Conservation (phyloP, 805 yeast genomes). For the Cyberlindnera mycetangii region DNA sequence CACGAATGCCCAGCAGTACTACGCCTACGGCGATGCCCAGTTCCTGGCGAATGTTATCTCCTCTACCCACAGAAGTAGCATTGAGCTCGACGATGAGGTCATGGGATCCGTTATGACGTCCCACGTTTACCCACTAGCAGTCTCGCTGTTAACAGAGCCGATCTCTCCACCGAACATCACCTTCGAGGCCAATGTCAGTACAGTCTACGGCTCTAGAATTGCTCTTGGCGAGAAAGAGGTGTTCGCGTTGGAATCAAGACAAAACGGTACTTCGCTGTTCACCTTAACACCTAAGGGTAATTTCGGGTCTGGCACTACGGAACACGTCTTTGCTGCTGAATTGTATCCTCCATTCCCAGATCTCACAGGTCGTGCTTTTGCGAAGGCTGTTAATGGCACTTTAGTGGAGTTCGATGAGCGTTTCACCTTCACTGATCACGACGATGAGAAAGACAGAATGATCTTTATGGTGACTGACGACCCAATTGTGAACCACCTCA, state of each 20-base stretch:
- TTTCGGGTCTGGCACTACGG: slow-evolving; percentile 41
- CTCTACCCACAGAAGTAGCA: slow-evolving; percentile 8
- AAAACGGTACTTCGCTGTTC: slow-evolving; percentile 45
- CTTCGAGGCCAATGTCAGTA: slow-evolving; percentile 20
- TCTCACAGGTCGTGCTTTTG: slow-evolving; percentile 32
- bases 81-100: slow-evolving; percentile 17
- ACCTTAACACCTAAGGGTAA: slow-evolving; percentile 44
- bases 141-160: slow-evolving; percentile 16
- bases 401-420: slow-evolving; percentile 24
- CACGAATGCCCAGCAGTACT: slow-evolving; percentile 38
- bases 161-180: slow-evolving; percentile 15
- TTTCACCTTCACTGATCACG: slow-evolving; percentile 1
- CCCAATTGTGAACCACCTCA: slow-evolving; percentile 1
- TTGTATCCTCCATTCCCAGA: slow-evolving; percentile 23
- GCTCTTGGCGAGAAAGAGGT: slow-evolving; percentile 21
- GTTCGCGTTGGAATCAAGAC: slow-evolving; percentile 27
- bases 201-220: slow-evolving; percentile 22
- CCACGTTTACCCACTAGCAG: slow-evolving; percentile 22
- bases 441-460: background rate
- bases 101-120: slow-evolving; percentile 11
- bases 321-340: slow-evolving; percentile 28
- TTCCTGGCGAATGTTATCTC: slow-evolving; percentile 20
- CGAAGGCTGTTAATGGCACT: slow-evolving; percentile 35
- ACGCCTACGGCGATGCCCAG: slow-evolving; percentile 40
- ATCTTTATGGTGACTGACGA: background rate